Base-by-base conservation (phyloP, 371 early-diverging fungal genomes). In the Apophysomyces elegans region DNA sequence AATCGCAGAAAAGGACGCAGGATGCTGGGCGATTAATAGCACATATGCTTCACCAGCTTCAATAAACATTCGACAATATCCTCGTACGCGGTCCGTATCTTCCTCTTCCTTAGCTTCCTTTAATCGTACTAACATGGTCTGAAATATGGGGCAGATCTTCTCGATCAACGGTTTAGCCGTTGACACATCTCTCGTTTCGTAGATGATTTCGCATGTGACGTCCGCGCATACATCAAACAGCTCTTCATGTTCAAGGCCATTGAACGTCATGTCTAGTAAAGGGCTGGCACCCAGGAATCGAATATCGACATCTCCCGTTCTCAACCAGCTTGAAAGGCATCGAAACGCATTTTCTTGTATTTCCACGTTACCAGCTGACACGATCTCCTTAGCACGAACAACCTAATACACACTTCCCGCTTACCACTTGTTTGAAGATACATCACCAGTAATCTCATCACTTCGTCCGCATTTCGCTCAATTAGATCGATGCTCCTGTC, bases 181-280 rank as follows among this genome's bases (percentile, higher is more conserved):
- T 32, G 74, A 72, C 36, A 86, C 85, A 50, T 91, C 94, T 61
- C 82, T 76, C 8, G 93, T 88, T 67, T 91, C 91, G 64, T 85
- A 84, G 39, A 96, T 89, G 35, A 97, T 85, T 64, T 91, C 92
- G 61, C 91, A 91, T 4, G 92, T 77, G 4, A 95, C 85, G 72
- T 97, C 97, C 0, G 90, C 91, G 0, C 95, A 92, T 2, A 86
- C 83, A 62, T 97, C 96, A 74, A 93, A 94, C 37, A 95, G 78
- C 1, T 83, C 80, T 4, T 86, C 86, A 45, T 86, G 80, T 14
- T 80, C 76, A 21, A 95, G 75, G 5, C 88, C 90, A 4, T 89
- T 86, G 76, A 96, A 95, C 16, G 93, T 86, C 59, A 92, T 72
- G 56, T 82, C 83, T 16, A 94, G 69, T 45, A 97, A 73, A 36